Conservation (phyloP, 73 alveolate genomes). For the Paramecium primaurelia region DNA sequence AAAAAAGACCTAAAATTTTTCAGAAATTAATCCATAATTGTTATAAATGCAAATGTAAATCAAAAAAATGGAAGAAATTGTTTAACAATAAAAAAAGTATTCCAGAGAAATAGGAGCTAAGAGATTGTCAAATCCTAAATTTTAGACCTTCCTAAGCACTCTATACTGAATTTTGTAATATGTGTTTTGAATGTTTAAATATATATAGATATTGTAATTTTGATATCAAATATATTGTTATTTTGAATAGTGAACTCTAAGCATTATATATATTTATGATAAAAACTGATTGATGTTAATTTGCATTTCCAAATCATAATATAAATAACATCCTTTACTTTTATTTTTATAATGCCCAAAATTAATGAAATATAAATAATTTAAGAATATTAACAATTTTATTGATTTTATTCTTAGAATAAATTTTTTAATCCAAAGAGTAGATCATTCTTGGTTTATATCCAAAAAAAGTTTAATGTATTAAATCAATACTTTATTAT, state of each 20-base stretch:
- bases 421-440: too few species aligned
- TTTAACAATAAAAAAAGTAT: neutral
- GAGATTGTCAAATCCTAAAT: neutral
- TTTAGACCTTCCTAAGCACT: neutral
- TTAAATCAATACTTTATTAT: too few species aligned
- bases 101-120: conserved; percentile 1
- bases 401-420: too few species aligned
- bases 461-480: too few species aligned
- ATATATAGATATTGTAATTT: too few species aligned
- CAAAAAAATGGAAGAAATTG: neutral
- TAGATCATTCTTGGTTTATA: too few species aligned
- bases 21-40: neutral
- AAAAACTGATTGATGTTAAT: too few species aligned
- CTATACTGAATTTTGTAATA: neutral
- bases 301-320: too few species aligned
- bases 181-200: neutral
- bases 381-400: too few species aligned
- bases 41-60: neutral
- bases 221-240: neutral
- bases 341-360: too few species aligned
- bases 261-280: neutral
- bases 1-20: neutral
- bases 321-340: too few species aligned
- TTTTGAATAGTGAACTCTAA: neutral
- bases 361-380: too few species aligned